Evolutionary conservation across 164 flowering plant species (phyloP), one percentile per base, ranked within the genome.

Genomic region (Vitis rupestris): DNA sequence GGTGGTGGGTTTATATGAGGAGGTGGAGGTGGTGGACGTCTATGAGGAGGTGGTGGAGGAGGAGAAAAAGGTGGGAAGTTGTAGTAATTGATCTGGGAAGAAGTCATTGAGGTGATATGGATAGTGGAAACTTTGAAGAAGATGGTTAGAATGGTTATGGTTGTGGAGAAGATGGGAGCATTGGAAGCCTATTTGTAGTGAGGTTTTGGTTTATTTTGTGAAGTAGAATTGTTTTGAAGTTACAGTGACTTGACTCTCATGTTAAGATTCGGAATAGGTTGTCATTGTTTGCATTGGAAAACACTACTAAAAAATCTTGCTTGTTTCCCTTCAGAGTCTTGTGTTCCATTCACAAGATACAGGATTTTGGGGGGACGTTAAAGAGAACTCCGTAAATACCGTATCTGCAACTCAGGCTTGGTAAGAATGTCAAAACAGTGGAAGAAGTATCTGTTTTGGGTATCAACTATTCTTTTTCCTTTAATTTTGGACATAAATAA

Each of bases 221-320:
- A 55, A n/a, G 54, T 9, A 30, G 12, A 57, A 70, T 57, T 64
- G 37, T 30, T 67, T 61, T 6, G 49, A 66, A 74, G 76, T 44
- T 70, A 13, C 3, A 31, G 59, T 76, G 59, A 80, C 87, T 78
- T 84, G 81, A 60, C 82, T 77, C 79, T 51, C 78, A 75, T 74
- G 47, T 76, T 54, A 82, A 84, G 85, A 50, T 70, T 77, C 15
- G 67, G 7, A 59, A 23, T 44, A 55, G 58, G 53, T 11, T 16
- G 17, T 61, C 50, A 44, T 79, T 76, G 84, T 63, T 82, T 82
- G 84, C 72, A 82, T 71, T 79, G 69, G 76, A 82, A 82, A 76
- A 76, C 84, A 79, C 84, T 79, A 72, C 77, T 74, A 44, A n/a
- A 59, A 19, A 8, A 48, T 59, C 56, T 62, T 61, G 30, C 44